Evolutionary conservation across 225 moss, liverwort and hornwort genomes (phyloP), one percentile per base, ranked within the genome.

Genomic region (Pseudisothecium myosuroides): DNA sequence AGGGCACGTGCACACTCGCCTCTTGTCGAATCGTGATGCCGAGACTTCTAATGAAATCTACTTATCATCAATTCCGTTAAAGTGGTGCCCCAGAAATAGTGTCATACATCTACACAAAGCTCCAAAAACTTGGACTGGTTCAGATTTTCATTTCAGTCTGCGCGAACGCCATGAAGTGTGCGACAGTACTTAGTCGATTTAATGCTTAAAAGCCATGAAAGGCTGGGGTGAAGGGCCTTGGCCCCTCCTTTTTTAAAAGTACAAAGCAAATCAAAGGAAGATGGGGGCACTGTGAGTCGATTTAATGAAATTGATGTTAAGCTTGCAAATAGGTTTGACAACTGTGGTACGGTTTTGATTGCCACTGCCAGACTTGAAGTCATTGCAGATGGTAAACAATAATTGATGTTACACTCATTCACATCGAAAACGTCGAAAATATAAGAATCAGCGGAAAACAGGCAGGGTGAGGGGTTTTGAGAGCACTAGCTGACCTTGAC

Each of bases 401-500:
- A n/a, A 11, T 56, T 56, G 26, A 58, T 39, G 27, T 58, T 79
- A 39, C 17, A 27, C 28, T 58, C 79, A 39, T 17, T 79, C 11
- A 26, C 17, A 4, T 63, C 47, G 43, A 49, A 47, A 64, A 24
- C 9, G 47, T 49, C 41, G 47, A 21, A 32, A 64, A 10, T 55
- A 79, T 17, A 27, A 79, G 79, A 58, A 17, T 80, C 18, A 28
- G 59, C 52, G 23, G 27, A 18, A 66, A 52, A 36, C 50, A 66
- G 83, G 49, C 50, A 66, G 83, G 17, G 37, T 37, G 36, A 49
- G 49, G 18, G 37, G 52, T 31, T 32, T 34, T 62, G 45, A 82
- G 45, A 82, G 82, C 63, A 47, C 32, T 83, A 49, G 36, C 56
- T 88, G 9, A 72, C 94, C 94, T 89, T 94, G 58, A 90, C 92